Conservation (phyloP, 768 basidiomycete genomes). For the Tricholoma furcatifolium region DNA sequence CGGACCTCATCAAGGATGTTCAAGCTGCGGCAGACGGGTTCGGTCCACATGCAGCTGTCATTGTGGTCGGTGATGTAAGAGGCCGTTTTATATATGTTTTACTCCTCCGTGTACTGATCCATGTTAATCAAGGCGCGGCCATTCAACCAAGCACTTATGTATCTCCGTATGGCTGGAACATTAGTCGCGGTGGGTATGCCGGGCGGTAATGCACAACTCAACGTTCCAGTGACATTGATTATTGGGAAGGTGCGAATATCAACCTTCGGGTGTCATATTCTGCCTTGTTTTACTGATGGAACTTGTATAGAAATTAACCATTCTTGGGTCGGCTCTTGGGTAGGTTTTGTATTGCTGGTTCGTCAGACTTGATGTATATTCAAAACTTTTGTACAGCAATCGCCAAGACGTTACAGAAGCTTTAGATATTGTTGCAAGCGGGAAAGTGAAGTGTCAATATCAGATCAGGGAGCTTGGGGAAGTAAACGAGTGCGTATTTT, state of each 20-base stretch:
- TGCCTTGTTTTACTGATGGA: background rate
- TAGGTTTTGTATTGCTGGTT: slow-evolving; percentile 14
- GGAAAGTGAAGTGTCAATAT: slow-evolving; percentile 63
- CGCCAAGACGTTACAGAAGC: slow-evolving; percentile 82
- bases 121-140: slow-evolving; percentile 27
- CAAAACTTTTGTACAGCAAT: slow-evolving; percentile 45
- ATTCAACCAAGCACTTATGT: slow-evolving; percentile 59
- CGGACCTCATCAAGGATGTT: slow-evolving; percentile 61
- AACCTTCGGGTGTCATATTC: slow-evolving; percentile 2
- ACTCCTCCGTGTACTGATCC: background rate
- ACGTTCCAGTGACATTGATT: slow-evolving; percentile 45
- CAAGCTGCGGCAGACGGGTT: slow-evolving; percentile 57
- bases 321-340: slow-evolving; percentile 42
- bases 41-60: slow-evolving; percentile 69
- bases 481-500: slow-evolving; percentile 44
- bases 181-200: slow-evolving; percentile 73
- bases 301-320: slow-evolving; percentile 35
- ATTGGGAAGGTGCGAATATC: slow-evolving; percentile 30
- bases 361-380: background rate
- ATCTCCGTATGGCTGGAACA: slow-evolving; percentile 66
- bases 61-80: slow-evolving; percentile 52
- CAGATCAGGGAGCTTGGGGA: slow-evolving; percentile 44
- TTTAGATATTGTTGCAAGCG: slow-evolving; percentile 64
- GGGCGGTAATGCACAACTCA: slow-evolving; percentile 44
- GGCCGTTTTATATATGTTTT: background rate